A percentile compares a stretch with the other conserved stretches of the same genome.
Conservation (phyloP, 2,329 filamentous ascomycete species). For the Colletotrichum liriopes region DNA sequence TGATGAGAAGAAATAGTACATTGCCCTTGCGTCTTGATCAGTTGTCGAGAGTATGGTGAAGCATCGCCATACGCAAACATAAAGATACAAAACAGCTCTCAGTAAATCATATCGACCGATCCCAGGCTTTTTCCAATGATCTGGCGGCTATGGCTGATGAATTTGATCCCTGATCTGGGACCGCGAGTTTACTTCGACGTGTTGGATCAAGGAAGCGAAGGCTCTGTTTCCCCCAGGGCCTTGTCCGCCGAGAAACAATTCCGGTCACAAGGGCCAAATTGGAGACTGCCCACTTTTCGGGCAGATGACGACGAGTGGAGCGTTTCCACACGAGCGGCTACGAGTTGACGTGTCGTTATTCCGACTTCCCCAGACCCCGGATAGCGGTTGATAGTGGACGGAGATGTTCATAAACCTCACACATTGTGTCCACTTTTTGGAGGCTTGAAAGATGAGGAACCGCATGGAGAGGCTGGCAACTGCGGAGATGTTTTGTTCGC, state of each 20-base stretch:
- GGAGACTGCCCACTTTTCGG: neutral
- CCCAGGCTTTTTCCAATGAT: neutral
- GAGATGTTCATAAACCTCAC: neutral
- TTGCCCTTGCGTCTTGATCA: neutral
- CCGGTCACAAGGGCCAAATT: neutral
- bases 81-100: neutral
- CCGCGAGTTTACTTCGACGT: neutral
- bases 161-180: too few relatives aligned
- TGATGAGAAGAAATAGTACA: neutral
- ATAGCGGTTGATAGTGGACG: neutral
- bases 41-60: too few relatives aligned
- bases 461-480: neutral
- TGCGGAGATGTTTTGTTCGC: neutral
- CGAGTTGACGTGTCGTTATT: neutral
- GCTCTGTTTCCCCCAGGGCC: neutral
- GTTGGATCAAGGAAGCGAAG: neutral
- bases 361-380: constrained; percentile 7
- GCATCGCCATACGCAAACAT: neutral
- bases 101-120: neutral
- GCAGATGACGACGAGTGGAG: neutral
- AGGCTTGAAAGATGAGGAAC: neutral
- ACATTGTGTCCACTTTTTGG: neutral
- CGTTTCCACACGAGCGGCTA: neutral
- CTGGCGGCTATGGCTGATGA: neutral
- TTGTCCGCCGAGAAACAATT: neutral